These are phyloP conservation scores for Acephala macrosclerotiorum DNA, from an alignment of 2,329 filamentous ascomycete genomes.

Conservation along the genomic window DNA sequence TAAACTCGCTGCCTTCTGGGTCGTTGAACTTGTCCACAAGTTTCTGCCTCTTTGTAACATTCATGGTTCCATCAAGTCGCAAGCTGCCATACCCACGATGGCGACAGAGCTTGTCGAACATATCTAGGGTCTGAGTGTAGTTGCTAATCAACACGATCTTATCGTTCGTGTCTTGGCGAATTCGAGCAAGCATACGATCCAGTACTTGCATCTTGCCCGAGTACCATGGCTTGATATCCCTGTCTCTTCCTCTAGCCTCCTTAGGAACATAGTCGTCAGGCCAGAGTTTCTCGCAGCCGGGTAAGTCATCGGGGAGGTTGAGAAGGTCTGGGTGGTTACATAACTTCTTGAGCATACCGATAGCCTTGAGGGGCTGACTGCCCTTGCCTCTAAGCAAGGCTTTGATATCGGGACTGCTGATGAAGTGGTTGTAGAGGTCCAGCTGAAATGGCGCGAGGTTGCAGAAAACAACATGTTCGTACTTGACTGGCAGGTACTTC, in stretches of 20 bases:
- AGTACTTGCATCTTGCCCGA: slow-evolving; percentile 98
- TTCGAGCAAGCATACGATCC: slow-evolving; percentile 96
- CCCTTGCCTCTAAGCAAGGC: slow-evolving; percentile 91
- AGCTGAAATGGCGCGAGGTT: slow-evolving; percentile 92
- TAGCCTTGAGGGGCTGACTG: slow-evolving; percentile 94
- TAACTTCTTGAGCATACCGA: slow-evolving; percentile 95
- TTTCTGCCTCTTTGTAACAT: slow-evolving; percentile 95
- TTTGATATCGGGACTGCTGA: slow-evolving; percentile 93
- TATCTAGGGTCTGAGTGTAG: slow-evolving; percentile 93
- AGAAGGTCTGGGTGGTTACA: slow-evolving; percentile 98
- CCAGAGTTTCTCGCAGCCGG: slow-evolving; percentile 82
- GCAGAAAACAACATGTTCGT: slow-evolving; percentile 99
- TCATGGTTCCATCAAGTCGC: slow-evolving; percentile 96
- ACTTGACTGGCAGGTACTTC: slow-evolving; percentile 97
- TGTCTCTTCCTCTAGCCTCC: slow-evolving; percentile 85
- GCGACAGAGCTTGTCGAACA: slow-evolving; percentile 92
- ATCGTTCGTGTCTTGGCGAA: slow-evolving; percentile 95
- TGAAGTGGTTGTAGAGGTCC: slow-evolving; percentile 95
- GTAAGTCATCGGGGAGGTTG: slow-evolving; percentile 81
- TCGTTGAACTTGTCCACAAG: slow-evolving; percentile 98
- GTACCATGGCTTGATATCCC: slow-evolving; percentile 94
- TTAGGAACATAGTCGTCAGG: slow-evolving; percentile 90
- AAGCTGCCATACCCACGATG: slow-evolving; percentile 84
- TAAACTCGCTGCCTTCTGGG: slow-evolving; percentile 85
- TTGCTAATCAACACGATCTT: slow-evolving; percentile 99